Evolutionary conservation across 2,329 filamentous ascomycete genomes (phyloP).

Genomic region (Alternaria triticina): DNA sequence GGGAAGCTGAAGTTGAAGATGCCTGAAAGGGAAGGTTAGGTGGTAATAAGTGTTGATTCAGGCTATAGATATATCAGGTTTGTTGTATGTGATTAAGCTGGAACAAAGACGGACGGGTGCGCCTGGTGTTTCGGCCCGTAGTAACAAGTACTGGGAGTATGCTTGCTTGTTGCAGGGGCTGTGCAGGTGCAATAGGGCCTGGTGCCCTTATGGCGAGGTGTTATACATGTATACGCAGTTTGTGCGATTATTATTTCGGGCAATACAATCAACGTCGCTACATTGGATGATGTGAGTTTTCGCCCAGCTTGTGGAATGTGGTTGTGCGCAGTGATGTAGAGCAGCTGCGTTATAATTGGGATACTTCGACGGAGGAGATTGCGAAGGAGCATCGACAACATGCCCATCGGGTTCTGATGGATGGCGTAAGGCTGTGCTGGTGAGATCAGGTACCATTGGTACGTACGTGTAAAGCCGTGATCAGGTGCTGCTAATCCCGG

Average conservation of each 20-base stretch:
- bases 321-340: not conserved
- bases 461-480: not conserved
- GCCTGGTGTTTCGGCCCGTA: not conserved
- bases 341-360: not conserved
- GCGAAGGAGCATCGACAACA: not conserved
- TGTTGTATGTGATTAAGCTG: constrained; percentile 27
- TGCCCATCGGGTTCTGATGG: not conserved
- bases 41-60: constrained; percentile 38
- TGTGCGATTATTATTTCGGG: not conserved
- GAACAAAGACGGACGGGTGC: not conserved
- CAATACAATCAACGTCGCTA: not conserved
- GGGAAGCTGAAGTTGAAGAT: constrained; percentile 24
- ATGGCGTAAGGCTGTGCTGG: not conserved
- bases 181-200: not conserved
- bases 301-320: not conserved
- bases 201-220: not conserved
- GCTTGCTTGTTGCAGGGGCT: constrained; percentile 1
- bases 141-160: not conserved
- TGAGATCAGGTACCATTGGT: not conserved
- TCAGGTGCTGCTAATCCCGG: not conserved
- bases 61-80: constrained; percentile 42
- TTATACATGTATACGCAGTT: not conserved
- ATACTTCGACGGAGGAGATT: not conserved
- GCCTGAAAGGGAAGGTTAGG: constrained; percentile 28
- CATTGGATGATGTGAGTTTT: not conserved